phyloP scores from a whole-genome alignment of 441 rosid species.

The Pelargonium cotyledonis region DNA sequence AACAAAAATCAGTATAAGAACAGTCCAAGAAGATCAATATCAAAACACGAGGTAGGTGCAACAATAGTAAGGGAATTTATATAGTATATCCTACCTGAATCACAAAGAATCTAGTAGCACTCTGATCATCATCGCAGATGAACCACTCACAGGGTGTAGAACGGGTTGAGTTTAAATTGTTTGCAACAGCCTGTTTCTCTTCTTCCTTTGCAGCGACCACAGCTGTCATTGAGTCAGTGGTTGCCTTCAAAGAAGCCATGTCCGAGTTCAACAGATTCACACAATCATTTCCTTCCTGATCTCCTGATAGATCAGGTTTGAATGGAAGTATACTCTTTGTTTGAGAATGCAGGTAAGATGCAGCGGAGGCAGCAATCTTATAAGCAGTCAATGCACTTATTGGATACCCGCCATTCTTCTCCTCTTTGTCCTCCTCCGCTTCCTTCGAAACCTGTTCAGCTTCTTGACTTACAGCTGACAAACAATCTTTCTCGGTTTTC shows the following conservation, averaged over 20 bases:
- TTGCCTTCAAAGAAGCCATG: constrained; percentile 65
- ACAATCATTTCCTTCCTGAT: background rate
- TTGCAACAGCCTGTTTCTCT: constrained; percentile 94
- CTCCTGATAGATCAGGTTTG: constrained; percentile 20
- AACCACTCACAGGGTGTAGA: constrained; percentile 94
- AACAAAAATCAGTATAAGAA: too few relatives aligned
- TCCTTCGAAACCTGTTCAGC: constrained; percentile 22
- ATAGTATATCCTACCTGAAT: constrained; percentile 55
- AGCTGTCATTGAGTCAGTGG: constrained; percentile 90
- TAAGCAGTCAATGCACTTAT: constrained; percentile 69
- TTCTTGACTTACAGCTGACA: constrained; percentile 34
- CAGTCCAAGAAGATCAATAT: too few relatives aligned
- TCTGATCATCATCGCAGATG: constrained; percentile 74
- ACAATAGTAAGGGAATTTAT: too few relatives aligned
- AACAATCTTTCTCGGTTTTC: constrained; percentile 37
- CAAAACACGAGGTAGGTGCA: too few relatives aligned
- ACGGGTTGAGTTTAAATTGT: constrained; percentile 61
- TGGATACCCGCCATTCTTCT: constrained; percentile 30
- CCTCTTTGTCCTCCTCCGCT: constrained; percentile 32
- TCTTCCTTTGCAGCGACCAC: constrained; percentile 94
- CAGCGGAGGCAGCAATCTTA: constrained; percentile 79
- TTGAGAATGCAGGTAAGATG: constrained; percentile 75
- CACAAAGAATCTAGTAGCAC: constrained; percentile 68
- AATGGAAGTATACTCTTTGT: constrained; percentile 65
- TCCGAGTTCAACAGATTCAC: constrained; percentile 33